Base-by-base conservation (phyloP, 306 rosid species). In the Carpinus fangiana region DNA sequence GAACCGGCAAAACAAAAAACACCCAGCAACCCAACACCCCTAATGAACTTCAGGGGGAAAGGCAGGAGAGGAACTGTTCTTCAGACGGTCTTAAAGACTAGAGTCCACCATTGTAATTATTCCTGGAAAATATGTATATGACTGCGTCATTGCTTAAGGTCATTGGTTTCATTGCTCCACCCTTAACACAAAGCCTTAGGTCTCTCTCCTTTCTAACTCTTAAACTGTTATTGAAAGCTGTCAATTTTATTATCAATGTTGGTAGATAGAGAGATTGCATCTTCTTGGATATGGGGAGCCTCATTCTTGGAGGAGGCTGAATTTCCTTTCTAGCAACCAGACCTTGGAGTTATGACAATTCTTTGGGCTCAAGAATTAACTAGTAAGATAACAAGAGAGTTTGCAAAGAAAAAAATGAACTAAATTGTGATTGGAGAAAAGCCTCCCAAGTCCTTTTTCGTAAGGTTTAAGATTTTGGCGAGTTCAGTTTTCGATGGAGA, bases 401-500 rank as follows among this genome's bases (percentile, higher is more conserved):
- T 78, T 34, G 8, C 78, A 16, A n/a, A 41, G 23, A 16, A 18
- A 67, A 36, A 14, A 28, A 45, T 54, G 41, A 20, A 68, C 75
- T 11, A 70, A 57, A 70, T 7, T 16, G 0, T 74, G 81, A 81
- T 20, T 75, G 70, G 71, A 74, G 60, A 55, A 73, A 79, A 75
- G 81, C 36, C 73, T 72, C 59, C 23, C 71, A 73, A 79, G 80
- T 75, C 74, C 31, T 77, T 59, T 52, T 62, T 56, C 75, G 51
- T 79, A 78, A 43, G 80, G 72, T 73, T 68, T 60, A 61, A 70
- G 75, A 21, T 80, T 72, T 84, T 75, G 84, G 87, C 90, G 80
- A 93, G 91, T 93, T 72, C 84, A 66, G 84, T 81, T 75, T 75
- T 81, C 68, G 79, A 76, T 57, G 86, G 82, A 76, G 56, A 53